Percentiles rank a stretch among this genome's conserved stretches.
Conservation (phyloP, 139 green algal species). For the Chlamydomonas sp. region DNA sequence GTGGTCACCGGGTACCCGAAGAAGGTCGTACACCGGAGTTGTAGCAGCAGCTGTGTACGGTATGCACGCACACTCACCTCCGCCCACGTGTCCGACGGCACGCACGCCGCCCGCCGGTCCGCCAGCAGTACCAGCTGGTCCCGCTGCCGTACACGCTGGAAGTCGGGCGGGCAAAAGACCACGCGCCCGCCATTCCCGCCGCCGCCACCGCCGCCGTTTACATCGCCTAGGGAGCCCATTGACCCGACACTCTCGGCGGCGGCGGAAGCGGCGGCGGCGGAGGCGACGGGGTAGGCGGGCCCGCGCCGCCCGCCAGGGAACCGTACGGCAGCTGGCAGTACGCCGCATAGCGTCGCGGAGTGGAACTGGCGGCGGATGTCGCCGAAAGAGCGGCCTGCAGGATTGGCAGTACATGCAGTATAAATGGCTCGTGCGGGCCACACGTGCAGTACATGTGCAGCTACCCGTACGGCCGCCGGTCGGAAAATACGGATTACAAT, state of each 20-base stretch:
- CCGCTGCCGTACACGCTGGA: neutral
- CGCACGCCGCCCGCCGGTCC: neutral
- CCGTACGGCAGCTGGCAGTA: neutral
- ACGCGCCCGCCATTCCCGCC: neutral
- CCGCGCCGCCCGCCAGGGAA: no score
- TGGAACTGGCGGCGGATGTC: conserved; percentile 6
- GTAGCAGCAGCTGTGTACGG: neutral
- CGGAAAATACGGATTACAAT: no score
- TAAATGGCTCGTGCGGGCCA: no score
- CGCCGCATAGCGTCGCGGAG: neutral
- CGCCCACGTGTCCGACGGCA: no score
- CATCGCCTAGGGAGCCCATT: neutral
- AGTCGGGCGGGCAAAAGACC: neutral
- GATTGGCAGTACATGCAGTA: no score
- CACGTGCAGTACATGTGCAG: no score
- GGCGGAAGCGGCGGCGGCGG: neutral
- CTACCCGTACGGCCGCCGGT: no score
- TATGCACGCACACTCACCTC: neutral
- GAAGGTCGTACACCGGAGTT: no score
- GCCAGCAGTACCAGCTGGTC: conserved; percentile 23
- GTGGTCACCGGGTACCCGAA: no score
- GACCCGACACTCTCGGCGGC: neutral
- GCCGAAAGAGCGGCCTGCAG: neutral
- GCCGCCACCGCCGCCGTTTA: no score
- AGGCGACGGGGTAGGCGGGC: neutral